A percentile compares a stretch with the other conserved stretches of the same genome.
Conservation (phyloP, 768 basidiomycete species). For the Amanita phalloides region DNA sequence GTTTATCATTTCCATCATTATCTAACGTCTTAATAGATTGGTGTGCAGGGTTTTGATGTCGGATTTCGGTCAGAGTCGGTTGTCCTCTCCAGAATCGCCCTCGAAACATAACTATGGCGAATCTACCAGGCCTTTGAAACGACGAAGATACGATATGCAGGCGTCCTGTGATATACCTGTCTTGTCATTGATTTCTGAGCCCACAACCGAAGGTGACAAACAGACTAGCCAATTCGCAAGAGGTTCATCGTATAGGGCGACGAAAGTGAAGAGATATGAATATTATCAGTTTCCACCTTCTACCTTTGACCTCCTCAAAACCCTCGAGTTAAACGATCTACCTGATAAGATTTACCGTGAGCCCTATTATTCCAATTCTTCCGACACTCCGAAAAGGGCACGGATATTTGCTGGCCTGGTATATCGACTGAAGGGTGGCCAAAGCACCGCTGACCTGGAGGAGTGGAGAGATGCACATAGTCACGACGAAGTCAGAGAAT, state of each 20-base stretch:
- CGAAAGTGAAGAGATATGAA: slow-evolving; percentile 27
- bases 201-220: slow-evolving; percentile 8
- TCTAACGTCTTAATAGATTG: background rate
- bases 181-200: background rate
- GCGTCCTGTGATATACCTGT: background rate
- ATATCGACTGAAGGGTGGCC: slow-evolving; percentile 61
- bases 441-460: slow-evolving; percentile 43
- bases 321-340: slow-evolving; percentile 35
- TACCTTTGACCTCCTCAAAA: slow-evolving; percentile 30
- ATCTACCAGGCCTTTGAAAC: slow-evolving; percentile 1
- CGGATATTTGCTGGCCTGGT: slow-evolving; percentile 72
- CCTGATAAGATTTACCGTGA: slow-evolving; percentile 56
- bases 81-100: background rate
- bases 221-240: slow-evolving; percentile 18
- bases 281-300: slow-evolving; percentile 46
- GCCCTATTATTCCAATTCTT: slow-evolving; percentile 70
- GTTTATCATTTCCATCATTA: background rate
- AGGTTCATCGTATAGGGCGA: slow-evolving; percentile 4
- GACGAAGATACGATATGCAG: background rate
- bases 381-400: slow-evolving; percentile 57
- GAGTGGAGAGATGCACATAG: slow-evolving; percentile 36
- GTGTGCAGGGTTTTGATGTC: background rate
- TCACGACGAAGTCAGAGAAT: background rate
- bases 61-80: background rate
- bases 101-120: background rate